Conservation (phyloP, 2,329 filamentous ascomycete genomes). For the Talaromyces sp. region DNA sequence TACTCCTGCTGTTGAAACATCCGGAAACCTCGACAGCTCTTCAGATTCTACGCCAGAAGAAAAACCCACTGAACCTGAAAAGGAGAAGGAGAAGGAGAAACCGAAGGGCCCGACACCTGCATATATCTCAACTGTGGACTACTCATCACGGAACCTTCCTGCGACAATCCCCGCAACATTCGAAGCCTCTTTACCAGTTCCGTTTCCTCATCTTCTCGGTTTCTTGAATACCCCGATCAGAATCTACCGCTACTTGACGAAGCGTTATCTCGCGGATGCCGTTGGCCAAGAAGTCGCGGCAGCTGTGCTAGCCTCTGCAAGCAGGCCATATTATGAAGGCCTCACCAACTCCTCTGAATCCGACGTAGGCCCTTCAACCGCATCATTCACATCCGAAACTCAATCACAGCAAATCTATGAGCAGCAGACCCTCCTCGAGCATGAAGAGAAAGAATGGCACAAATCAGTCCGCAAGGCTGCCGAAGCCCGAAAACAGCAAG, state of each 20-base stretch:
- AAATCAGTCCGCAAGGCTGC: slow-evolving; percentile 65
- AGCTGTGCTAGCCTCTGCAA: slow-evolving; percentile 62
- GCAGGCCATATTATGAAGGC: slow-evolving; percentile 39
- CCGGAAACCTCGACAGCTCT: slow-evolving; percentile 23
- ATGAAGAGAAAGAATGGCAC: slow-evolving; percentile 79
- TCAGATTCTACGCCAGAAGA: slow-evolving; percentile 22
- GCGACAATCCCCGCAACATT: slow-evolving; percentile 66
- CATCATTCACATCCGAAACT: neutral
- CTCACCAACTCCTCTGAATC: slow-evolving; percentile 22
- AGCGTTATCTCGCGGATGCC: slow-evolving; percentile 75
- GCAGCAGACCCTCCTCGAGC: slow-evolving; percentile 61
- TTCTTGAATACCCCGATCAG: slow-evolving; percentile 87
- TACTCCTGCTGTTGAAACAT: neutral
- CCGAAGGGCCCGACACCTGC: slow-evolving; percentile 62
- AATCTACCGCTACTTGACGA: slow-evolving; percentile 82
- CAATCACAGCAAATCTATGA: slow-evolving; percentile 50
- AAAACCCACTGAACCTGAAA: slow-evolving; percentile 40
- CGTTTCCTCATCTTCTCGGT: slow-evolving; percentile 85
- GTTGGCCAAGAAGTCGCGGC: slow-evolving; percentile 86
- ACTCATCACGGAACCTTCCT: slow-evolving; percentile 64
- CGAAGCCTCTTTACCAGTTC: slow-evolving; percentile 67
- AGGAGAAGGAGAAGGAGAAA: slow-evolving; percentile 49
- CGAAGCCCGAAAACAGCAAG: slow-evolving; percentile 25
- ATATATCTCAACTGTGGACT: slow-evolving; percentile 71
- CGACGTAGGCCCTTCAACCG: neutral